Percentiles rank a stretch among this genome's conserved stretches.
Conservation (phyloP, 2,329 filamentous ascomycete species). For the Sclerotinia minor region DNA sequence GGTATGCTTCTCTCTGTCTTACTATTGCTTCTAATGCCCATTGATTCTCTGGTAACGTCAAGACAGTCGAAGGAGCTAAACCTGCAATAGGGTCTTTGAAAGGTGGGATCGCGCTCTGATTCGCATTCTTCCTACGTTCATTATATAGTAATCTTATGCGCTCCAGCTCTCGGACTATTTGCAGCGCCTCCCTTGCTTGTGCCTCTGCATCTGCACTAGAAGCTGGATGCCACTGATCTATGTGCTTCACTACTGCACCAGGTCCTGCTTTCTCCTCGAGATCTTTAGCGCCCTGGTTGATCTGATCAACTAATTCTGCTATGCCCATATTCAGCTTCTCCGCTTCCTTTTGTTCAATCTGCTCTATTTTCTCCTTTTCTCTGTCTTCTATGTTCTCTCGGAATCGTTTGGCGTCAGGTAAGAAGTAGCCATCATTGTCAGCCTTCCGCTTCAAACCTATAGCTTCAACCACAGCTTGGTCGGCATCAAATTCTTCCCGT, state of each 20-base stretch:
- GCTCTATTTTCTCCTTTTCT: neutral
- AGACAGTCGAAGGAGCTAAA: neutral
- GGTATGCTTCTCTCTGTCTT: neutral
- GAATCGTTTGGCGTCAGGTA: constrained; percentile 15
- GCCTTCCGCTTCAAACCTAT: constrained; percentile 10
- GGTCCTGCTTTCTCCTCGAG: neutral
- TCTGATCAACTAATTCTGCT: neutral
- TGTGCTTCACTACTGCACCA: neutral
- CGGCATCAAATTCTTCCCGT: neutral
- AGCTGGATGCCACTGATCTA: constrained; percentile 1
- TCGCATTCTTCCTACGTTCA: neutral
- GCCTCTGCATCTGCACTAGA: neutral
- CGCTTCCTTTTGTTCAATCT: neutral
- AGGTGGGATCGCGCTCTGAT: neutral
- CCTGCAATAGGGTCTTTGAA: constrained; percentile 7
- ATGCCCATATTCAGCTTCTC: neutral
- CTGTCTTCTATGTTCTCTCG: neutral
- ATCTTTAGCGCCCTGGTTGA: neutral
- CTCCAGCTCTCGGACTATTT: constrained; percentile 10
- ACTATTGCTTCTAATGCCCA: constrained; percentile 12
- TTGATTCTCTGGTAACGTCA: neutral
- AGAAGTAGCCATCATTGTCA: constrained; percentile 12
- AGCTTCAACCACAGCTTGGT: neutral
- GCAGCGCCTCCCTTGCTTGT: neutral
- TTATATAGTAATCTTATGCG: neutral